Evolutionary conservation across 1,284 basidiomycete genomes (phyloP).

Genomic region (Cutaneotrichosporon sp.): DNA sequence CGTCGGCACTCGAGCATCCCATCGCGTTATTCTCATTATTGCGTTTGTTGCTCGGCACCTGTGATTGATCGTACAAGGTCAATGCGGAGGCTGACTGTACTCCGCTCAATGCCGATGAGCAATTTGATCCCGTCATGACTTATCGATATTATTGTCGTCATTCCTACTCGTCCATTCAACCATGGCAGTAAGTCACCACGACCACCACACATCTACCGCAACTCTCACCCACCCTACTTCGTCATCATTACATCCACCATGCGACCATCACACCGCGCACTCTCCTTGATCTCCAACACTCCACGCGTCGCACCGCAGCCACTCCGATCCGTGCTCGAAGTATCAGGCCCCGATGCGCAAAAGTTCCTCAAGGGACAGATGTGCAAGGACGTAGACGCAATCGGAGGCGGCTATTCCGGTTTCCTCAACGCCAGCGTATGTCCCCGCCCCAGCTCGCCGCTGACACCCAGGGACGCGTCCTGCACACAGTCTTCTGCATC

Average conservation of each 20-base stretch:
- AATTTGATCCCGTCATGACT: too few relatives aligned
- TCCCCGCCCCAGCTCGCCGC: constrained; percentile 4
- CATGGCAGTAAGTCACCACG: too few relatives aligned
- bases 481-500: constrained; percentile 84
- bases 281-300: neutral
- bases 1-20: too few relatives aligned
- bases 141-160: too few relatives aligned
- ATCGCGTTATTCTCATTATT: too few relatives aligned
- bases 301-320: neutral
- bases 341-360: constrained; percentile 74
- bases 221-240: too few relatives aligned
- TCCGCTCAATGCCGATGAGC: too few relatives aligned
- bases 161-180: too few relatives aligned
- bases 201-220: too few relatives aligned
- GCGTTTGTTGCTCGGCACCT: too few relatives aligned
- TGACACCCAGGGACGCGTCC: constrained; percentile 69
- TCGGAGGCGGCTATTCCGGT: constrained; percentile 64
- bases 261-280: neutral
- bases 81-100: too few relatives aligned
- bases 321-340: constrained; percentile 52
- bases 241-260: neutral
- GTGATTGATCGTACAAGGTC: too few relatives aligned
- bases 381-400: constrained; percentile 55
- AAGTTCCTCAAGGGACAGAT: constrained; percentile 87
- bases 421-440: constrained; percentile 82